Percentiles rank a stretch among this genome's conserved stretches.
Conservation (phyloP, 2,329 filamentous ascomycete species). For the Aureobasidium sp. region DNA sequence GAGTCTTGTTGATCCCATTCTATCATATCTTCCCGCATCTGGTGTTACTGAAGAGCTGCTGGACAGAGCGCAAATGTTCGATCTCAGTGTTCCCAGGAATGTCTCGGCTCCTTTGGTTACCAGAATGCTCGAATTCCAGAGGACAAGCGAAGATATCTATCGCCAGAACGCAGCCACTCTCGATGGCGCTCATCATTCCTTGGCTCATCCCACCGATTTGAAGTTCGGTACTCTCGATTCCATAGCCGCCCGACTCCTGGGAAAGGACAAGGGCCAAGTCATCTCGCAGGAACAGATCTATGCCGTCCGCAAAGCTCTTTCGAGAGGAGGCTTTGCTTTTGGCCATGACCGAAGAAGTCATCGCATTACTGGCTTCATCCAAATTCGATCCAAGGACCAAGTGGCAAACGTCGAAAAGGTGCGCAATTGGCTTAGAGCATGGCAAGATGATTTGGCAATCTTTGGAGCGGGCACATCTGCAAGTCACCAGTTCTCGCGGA, state of each 20-base stretch:
- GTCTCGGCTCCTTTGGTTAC: conserved; percentile 39
- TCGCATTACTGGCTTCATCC: conserved; percentile 53
- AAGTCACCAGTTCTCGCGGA: background rate
- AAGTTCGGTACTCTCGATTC: conserved; percentile 42
- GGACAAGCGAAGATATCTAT: conserved; percentile 42
- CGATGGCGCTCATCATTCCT: conserved; percentile 42
- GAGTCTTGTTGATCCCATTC: conserved; percentile 39
- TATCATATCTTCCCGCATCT: conserved; percentile 45
- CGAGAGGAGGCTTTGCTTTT: conserved; percentile 56
- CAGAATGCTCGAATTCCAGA: conserved; percentile 38
- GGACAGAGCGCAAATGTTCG: conserved; percentile 31
- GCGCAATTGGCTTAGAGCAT: conserved; percentile 47
- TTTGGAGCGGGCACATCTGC: conserved; percentile 16
- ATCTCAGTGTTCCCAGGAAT: conserved; percentile 38
- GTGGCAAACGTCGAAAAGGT: conserved; percentile 47
- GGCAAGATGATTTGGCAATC: conserved; percentile 41
- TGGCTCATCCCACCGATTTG: conserved; percentile 39
- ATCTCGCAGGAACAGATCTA: conserved; percentile 35
- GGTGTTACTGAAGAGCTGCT: conserved; percentile 28
- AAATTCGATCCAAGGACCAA: conserved; percentile 53
- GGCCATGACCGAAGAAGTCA: conserved; percentile 44
- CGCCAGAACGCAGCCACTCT: conserved; percentile 39
- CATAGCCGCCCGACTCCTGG: conserved; percentile 39
- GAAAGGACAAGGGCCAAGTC: conserved; percentile 23
- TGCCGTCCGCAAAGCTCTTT: conserved; percentile 64